Percentiles rank a stretch among this genome's conserved stretches.
phyloP scores from a whole-genome alignment of 169 alveolate genomes.

The Theileria sp. region DNA sequence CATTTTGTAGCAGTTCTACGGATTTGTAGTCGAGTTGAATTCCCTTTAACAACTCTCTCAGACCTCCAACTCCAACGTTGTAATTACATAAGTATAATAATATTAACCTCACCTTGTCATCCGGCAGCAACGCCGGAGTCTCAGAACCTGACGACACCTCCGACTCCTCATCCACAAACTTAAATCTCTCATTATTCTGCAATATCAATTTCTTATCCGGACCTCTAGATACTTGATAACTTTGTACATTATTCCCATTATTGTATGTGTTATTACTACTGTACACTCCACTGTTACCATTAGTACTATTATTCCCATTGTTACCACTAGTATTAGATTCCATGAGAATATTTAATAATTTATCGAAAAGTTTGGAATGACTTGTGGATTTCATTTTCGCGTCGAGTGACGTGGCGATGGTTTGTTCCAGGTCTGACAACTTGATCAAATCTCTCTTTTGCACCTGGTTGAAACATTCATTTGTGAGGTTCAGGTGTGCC shows the following conservation, averaged over 20 bases:
- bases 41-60: no score
- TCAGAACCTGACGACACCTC: neutral
- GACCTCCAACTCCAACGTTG: slow-evolving; percentile 6
- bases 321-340: slow-evolving; percentile 31
- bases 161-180: neutral
- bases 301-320: no score
- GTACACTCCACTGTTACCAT: no score
- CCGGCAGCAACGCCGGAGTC: no score
- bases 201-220: neutral
- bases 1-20: slow-evolving; percentile 9
- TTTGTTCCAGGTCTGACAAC: slow-evolving; percentile 75
- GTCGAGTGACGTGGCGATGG: slow-evolving; percentile 75
- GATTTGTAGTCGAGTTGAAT: neutral
- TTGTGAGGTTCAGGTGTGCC: slow-evolving; percentile 76
- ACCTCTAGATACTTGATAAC: neutral
- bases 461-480: slow-evolving; percentile 68
- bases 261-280: no score
- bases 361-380: slow-evolving; percentile 38
- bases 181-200: neutral
- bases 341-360: slow-evolving; percentile 23
- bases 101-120: slow-evolving; percentile 67
- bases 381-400: slow-evolving; percentile 67
- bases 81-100: slow-evolving; percentile 64
- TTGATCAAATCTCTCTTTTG: slow-evolving; percentile 59
- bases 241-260: no score